A percentile compares a stretch with the other conserved stretches of the same genome.
Conservation (phyloP, 208 protist genomes). For the Vickermania ingenoplastis region DNA sequence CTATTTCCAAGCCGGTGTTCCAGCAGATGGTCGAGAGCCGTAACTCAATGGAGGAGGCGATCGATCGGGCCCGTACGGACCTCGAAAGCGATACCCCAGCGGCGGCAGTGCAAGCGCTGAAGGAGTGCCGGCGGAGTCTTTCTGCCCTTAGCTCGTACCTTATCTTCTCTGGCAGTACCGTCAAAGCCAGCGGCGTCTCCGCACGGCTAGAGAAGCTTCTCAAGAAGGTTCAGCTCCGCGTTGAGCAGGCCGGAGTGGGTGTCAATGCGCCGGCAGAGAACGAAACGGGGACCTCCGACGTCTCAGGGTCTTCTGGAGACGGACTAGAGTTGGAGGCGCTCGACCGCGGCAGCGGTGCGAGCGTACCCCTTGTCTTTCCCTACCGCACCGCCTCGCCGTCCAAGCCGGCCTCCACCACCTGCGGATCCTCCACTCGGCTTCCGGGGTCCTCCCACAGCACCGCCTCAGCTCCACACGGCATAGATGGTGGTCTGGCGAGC, state of each 20-base stretch:
- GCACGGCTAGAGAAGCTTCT: constrained; percentile 58
- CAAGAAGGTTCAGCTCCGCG: constrained; percentile 22
- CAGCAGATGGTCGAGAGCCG: constrained; percentile 1
- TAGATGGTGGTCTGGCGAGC: constrained; percentile 47
- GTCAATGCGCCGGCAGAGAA: not conserved
- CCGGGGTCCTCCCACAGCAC: not conserved
- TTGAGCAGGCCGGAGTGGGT: constrained; percentile 6
- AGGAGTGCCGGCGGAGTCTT: constrained; percentile 31
- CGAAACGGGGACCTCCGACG: not conserved
- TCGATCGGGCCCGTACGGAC: not conserved
- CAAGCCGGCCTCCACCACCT: not conserved
- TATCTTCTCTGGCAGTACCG: constrained; percentile 29
- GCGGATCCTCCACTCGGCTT: not conserved
- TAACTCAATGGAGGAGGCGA: not conserved
- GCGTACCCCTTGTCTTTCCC: not conserved
- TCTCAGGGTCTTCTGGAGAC: not conserved
- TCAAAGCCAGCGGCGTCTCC: constrained; percentile 56
- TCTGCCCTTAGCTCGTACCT: constrained; percentile 51
- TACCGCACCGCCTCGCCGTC: not conserved
- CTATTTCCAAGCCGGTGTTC: no score
- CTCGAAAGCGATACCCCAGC: constrained; percentile 28
- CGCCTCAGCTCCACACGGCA: constrained; percentile 7
- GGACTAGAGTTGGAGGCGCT: not conserved
- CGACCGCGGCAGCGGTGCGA: not conserved
- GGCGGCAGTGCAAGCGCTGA: constrained; percentile 25